Percentiles rank a stretch among this genome's conserved stretches.
Conservation (phyloP, 306 rosid species). For the Canavalia ensiformis region DNA sequence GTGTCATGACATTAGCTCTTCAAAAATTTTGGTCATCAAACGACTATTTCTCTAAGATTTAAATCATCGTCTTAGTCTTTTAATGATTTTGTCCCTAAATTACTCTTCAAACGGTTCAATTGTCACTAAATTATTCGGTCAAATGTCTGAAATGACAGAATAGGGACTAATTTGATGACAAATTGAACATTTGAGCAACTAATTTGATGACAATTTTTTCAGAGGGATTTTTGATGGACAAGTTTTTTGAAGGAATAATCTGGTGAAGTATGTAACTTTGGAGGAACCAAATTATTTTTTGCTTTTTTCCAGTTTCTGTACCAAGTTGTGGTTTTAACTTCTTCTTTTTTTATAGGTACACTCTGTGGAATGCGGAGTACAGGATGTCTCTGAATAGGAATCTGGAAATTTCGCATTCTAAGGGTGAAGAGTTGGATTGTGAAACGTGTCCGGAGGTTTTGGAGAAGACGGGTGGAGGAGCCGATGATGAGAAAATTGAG, state of each 20-base stretch:
- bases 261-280: neutral
- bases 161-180: too few species aligned
- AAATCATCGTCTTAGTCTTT: too few species aligned
- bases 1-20: too few species aligned
- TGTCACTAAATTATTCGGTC: too few species aligned
- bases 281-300: neutral
- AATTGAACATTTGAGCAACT: neutral
- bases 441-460: constrained; percentile 40
- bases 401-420: constrained; percentile 64
- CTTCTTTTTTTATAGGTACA: constrained; percentile 64
- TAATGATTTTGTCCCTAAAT: too few species aligned
- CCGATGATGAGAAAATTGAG: constrained; percentile 40
- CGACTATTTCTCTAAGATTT: too few species aligned
- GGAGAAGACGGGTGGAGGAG: constrained; percentile 51
- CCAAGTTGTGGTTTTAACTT: neutral
- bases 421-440: constrained; percentile 42
- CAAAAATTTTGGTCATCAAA: too few species aligned
- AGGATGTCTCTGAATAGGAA: constrained; percentile 86
- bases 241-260: neutral
- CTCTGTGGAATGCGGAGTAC: constrained; percentile 97
- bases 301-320: constrained; percentile 1
- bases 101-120: too few species aligned
- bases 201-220: neutral
- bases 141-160: too few species aligned
- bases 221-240: neutral